Base-by-base conservation (phyloP, 2,329 filamentous ascomycete genomes). In the Aspergillus japonicus region DNA sequence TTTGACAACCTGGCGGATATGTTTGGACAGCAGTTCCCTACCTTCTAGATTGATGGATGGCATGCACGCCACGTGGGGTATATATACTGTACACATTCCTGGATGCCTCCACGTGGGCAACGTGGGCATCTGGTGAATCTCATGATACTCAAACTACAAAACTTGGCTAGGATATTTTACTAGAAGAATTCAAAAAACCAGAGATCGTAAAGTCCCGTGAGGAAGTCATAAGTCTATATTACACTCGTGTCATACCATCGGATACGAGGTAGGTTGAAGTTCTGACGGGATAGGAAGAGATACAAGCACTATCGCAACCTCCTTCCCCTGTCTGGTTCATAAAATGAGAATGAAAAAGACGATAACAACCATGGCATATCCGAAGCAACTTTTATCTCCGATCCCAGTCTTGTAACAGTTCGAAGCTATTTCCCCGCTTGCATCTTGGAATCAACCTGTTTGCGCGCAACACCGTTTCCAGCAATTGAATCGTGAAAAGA, bases 1-100 rank as follows among this genome's bases (percentile, higher is more conserved):
- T 72, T 72, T 51, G 69, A 74, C 57, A 67, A 66, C 31, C 48
- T 73, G 23, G 69, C 74, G 58, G 71, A 75, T 64, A 59, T 73
- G 29, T 69, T 72, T 42, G 69, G 68, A 11, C 69, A 72, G 58
- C 71, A 69, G 55, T 72, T 69, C 59, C 71, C 69, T n/a, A 69
- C 66, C 47, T 72, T 71, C 31, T 71, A 58, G 54, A 31, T 5
- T 35, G 10, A 47, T 5, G 33, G 16, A 26, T 49, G 24, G 26
- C 33, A 12, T 35, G 33, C 11, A 5, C 8, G 24, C 14, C 8
- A 2, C 2, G 23, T 16, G 21, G 8, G 16, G 29, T 39, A 39
- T 14, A 39, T 42, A 16, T 50, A 31, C 29, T 8, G 26, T 26
- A 26, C 26, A 29, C 26, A 8, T 29, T 29, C 7, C 26, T 29